A percentile compares a stretch with the other conserved stretches of the same genome.
These are phyloP conservation scores for Astraeus odoratus DNA, from an alignment of 768 basidiomycete species.

Conservation along the genomic window DNA sequence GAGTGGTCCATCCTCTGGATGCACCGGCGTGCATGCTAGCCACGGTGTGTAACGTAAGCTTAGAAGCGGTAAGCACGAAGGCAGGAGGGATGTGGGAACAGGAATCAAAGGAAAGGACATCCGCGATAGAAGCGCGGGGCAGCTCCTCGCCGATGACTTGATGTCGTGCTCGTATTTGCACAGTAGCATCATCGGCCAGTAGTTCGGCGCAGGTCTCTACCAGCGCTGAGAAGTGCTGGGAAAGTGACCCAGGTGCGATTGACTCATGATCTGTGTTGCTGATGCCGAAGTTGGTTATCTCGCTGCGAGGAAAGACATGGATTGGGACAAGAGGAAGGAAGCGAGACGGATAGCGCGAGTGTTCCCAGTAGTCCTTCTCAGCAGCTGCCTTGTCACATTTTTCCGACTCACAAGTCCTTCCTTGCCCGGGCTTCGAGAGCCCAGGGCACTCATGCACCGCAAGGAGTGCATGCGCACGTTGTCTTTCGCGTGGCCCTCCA, in stretches of 20 bases:
- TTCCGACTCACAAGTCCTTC: neutral
- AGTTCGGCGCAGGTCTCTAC: constrained; percentile 48
- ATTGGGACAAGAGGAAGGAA: constrained; percentile 58
- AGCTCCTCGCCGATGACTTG: neutral
- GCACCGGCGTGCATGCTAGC: constrained; percentile 68
- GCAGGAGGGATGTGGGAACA: constrained; percentile 44
- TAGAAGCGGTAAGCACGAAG: constrained; percentile 45
- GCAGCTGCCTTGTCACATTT: constrained; percentile 8
- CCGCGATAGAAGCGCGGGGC: too few relatives aligned
- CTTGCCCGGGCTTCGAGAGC: neutral
- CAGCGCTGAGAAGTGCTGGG: constrained; percentile 42
- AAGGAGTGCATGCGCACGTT: constrained; percentile 59
- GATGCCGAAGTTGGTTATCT: too few relatives aligned
- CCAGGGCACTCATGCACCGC: neutral
- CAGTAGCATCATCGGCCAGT: constrained; percentile 36
- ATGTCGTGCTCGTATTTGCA: neutral
- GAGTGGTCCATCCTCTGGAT: constrained; percentile 68
- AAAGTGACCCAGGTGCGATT: neutral
- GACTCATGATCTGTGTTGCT: neutral
- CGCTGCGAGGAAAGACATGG: constrained; percentile 37
- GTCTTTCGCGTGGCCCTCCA: constrained; percentile 62
- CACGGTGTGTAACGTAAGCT: constrained; percentile 72
- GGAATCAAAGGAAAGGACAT: neutral
- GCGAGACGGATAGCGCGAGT: constrained; percentile 48
- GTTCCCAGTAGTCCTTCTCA: constrained; percentile 50